Evolutionary conservation across 768 basidiomycete species (phyloP), one percentile per base, ranked within the genome.

Genomic region (Panellus pusillus): DNA sequence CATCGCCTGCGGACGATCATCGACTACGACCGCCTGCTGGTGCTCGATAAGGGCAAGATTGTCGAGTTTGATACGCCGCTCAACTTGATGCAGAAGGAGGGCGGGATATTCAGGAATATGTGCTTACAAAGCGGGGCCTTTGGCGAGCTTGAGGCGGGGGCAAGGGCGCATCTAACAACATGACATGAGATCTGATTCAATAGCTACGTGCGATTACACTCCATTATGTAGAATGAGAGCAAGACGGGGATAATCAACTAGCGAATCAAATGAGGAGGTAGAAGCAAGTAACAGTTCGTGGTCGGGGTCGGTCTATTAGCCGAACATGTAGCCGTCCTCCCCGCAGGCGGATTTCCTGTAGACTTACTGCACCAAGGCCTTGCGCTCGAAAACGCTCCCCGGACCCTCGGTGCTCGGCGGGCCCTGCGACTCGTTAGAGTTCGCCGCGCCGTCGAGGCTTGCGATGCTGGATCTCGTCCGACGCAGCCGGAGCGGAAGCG

Each of bases 11-110:
- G 45, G 17, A 57, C 55, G 2, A 74, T 83, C 51, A 81, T 81
- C 35, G 80, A 86, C 67, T 77, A 85, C 57, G 77, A 79, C 70
- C 71, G 77, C 38, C 56, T 86, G 62, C 70, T 84, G 55, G 81
- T 86, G 28, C 67, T 86, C 31, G 82, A 85, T 71, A 72, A 72
- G 56, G 73, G 75, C 55, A 55, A 65, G 52, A 58, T 77, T 15
- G 70, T 61, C 9, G 73, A 75, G 62, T 79, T 78, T 54, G 81
- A 81, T 57, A 80, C 79, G 17, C 81, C 81, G 7, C 68, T 70
- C 59, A 77, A 77, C 52, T 63, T 82, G 39, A 79, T 79, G 48
- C 63, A 69, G 44, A 71, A 72, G 24, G 70, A 77, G 51, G 70
- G 68, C 28, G 78, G 80, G 11, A 69, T 77, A 29, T 82, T 82